Base-by-base conservation (phyloP, 768 basidiomycete genomes). In the Kockovaella imperatae region DNA sequence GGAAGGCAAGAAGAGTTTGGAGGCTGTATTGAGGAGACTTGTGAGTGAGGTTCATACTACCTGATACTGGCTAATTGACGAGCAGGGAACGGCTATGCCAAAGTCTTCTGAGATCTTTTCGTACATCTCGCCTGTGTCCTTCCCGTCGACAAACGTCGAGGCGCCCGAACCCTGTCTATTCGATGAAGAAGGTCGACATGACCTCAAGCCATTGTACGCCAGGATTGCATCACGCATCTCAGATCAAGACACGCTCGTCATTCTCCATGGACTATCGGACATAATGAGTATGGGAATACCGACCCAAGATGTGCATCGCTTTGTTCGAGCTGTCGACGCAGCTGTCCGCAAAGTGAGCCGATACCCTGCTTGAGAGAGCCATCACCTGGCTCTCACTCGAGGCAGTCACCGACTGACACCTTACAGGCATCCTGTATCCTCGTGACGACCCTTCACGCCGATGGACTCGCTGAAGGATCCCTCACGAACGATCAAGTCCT, bases 211-310 rank as follows among this genome's bases (percentile, higher is more conserved):
- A 30, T 17, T n/a, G 3, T 3, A 17, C n/a, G 49, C 18, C 21
- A 40, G 23, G 23, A 31, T 14, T 24, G 32, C 6, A 21, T 15
- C 18, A 14, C 14, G 11, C 5, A 43, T 20, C 13, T n/a, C 26
- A 10, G 17, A 18, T 7, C 42, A 28, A 47, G n/a, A 17, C 23
- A 18, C 50, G 15, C 25, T 70, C 29, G 39, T 70, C 5, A 45
- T 70, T 7, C 58, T 70, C 2, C 63, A 65, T 38, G 63, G 64
- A n/a, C 44, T 67, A 8, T 50, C 50, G 18, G 59, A 66, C 28
- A 42, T 70, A 18, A 17, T 58, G 4, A 51, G 48, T 35, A 58
- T 64, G n/a, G 68, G 65, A 0, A 54, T 66, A 28, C 25, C 34
- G 1, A 5, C 59, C 21, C 20, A 32, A 3, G 48, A 58, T 5